These are phyloP conservation scores for Diphasiastrum complanatum DNA, from an alignment of 83 land plant species.

Conservation along the genomic window DNA sequence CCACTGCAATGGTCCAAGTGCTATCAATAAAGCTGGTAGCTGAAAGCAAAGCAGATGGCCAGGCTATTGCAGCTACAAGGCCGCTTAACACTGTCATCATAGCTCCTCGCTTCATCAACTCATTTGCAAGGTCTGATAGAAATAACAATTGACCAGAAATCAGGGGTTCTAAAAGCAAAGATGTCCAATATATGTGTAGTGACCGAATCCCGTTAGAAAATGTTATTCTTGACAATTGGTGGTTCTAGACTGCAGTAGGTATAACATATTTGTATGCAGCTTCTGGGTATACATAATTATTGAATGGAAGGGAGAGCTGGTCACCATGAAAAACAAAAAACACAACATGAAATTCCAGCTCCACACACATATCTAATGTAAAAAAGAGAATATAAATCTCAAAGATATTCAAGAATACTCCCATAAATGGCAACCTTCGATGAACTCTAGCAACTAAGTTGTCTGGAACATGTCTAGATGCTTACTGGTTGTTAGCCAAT, in stretches of 20 bases:
- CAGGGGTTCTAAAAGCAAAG: too few relatives aligned
- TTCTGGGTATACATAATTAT: too few relatives aligned
- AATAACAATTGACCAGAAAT: conserved; percentile 5
- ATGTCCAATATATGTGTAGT: too few relatives aligned
- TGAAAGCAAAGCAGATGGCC: conserved; percentile 81
- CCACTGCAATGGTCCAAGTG: conserved; percentile 87
- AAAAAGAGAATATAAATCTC: background rate
- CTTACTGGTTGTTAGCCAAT: conserved; percentile 93
- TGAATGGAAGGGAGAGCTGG: too few relatives aligned
- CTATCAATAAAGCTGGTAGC: conserved; percentile 90
- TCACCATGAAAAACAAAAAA: too few relatives aligned
- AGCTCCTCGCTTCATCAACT: conserved; percentile 87
- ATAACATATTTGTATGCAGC: too few relatives aligned
- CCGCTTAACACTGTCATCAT: conserved; percentile 83
- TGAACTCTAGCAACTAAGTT: background rate
- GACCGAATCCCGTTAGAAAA: too few relatives aligned
- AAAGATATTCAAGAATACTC: background rate
- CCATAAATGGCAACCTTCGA: background rate
- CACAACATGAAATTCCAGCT: too few relatives aligned
- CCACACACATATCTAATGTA: background rate
- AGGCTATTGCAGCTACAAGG: conserved; percentile 77
- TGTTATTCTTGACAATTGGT: too few relatives aligned
- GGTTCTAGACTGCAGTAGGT: too few relatives aligned
- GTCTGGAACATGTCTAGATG: background rate
- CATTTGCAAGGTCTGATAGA: conserved; percentile 51